These are phyloP conservation scores for Lippia alba DNA, from an alignment of 305 asterid genomes.

Conservation along the genomic window DNA sequence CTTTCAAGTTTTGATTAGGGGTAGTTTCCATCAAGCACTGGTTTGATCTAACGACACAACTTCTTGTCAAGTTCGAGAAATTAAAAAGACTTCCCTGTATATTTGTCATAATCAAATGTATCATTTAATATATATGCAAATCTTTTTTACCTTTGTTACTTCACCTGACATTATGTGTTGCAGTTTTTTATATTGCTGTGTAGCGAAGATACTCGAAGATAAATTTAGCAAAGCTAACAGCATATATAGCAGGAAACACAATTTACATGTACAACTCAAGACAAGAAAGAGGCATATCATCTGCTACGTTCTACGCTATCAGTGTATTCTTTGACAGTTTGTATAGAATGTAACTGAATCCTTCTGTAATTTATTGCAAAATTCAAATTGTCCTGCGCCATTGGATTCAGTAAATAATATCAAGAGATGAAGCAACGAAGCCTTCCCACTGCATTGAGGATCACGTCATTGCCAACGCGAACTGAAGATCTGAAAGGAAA, in stretches of 20 bases:
- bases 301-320: conserved; percentile 25
- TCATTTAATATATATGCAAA: too few relatives aligned
- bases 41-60: too few relatives aligned
- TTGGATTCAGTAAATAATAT: conserved; percentile 24
- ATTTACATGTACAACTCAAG: background rate
- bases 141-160: background rate
- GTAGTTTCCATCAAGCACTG: too few relatives aligned
- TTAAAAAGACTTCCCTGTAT: too few relatives aligned
- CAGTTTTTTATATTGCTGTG: background rate
- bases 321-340: conserved; percentile 17
- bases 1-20: too few relatives aligned
- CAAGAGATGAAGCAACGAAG: conserved; percentile 25
- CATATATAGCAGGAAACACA: background rate
- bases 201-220: background rate
- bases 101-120: too few relatives aligned
- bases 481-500: conserved; percentile 26
- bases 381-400: conserved; percentile 22
- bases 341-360: conserved; percentile 9
- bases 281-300: conserved; percentile 14
- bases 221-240: background rate
- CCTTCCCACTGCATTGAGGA: background rate
- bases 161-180: background rate
- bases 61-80: too few relatives aligned
- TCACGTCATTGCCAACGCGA: conserved; percentile 18
- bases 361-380: conserved; percentile 5